A percentile compares a stretch with the other conserved stretches of the same genome.
Conservation (phyloP, 441 rosid genomes). For the Capsella rubella region DNA sequence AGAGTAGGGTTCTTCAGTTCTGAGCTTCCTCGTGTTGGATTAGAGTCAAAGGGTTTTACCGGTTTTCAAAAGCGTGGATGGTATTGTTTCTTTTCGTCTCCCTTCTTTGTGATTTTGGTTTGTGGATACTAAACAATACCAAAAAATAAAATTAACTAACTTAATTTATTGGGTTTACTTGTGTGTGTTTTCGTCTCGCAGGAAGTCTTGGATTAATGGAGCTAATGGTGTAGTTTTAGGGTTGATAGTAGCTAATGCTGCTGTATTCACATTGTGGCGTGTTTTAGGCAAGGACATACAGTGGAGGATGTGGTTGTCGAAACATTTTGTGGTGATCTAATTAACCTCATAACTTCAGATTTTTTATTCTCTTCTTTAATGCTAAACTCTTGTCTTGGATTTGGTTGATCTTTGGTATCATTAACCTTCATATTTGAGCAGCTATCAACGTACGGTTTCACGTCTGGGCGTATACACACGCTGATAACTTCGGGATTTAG, state of each 20-base stretch:
- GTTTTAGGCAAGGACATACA: slow-evolving; percentile 38
- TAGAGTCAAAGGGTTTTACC: slow-evolving; percentile 43
- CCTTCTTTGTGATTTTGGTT: background rate
- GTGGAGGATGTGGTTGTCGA: slow-evolving; percentile 51
- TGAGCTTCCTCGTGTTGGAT: slow-evolving; percentile 44
- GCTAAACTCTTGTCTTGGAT: slow-evolving; percentile 21
- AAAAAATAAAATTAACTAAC: too few species aligned
- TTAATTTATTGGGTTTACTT: background rate
- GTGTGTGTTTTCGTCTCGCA: slow-evolving; percentile 40
- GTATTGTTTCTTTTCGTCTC: slow-evolving; percentile 42
- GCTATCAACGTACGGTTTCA: slow-evolving; percentile 65
- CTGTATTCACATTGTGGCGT: slow-evolving; percentile 68
- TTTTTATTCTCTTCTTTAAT: background rate
- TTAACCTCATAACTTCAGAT: slow-evolving; percentile 38
- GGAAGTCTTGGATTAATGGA: slow-evolving; percentile 63
- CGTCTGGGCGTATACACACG: slow-evolving; percentile 67
- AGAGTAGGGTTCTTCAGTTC: slow-evolving; percentile 49
- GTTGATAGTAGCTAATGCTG: slow-evolving; percentile 67
- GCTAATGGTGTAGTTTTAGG: slow-evolving; percentile 61
- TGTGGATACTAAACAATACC: background rate
- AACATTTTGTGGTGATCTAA: slow-evolving; percentile 59
- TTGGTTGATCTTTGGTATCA: slow-evolving; percentile 8
- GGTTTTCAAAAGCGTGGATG: slow-evolving; percentile 51
- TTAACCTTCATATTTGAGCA: slow-evolving; percentile 49
- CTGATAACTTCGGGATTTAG: slow-evolving; percentile 85